A percentile compares a stretch with the other conserved stretches of the same genome.
Conservation (phyloP, 2,329 filamentous ascomycete species). For the Rhynchosporium agropyri region DNA sequence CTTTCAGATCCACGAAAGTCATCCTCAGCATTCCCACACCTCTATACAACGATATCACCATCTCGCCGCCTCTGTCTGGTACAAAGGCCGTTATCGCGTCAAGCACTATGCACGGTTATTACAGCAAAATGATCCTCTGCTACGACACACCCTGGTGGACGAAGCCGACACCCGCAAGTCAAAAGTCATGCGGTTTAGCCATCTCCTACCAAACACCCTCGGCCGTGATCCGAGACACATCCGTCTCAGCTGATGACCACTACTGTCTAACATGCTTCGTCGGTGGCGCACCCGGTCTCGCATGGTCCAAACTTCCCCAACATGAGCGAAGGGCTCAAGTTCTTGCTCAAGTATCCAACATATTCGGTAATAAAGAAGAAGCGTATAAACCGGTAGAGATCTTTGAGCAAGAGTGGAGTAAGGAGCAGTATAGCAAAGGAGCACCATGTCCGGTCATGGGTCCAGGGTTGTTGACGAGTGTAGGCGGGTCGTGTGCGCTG, state of each 20-base stretch:
- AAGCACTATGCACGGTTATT: slow-evolving; percentile 47
- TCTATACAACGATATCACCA: slow-evolving; percentile 49
- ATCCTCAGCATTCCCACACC: slow-evolving; percentile 55
- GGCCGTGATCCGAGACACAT: slow-evolving; percentile 47
- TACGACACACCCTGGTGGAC: slow-evolving; percentile 26
- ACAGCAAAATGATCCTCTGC: slow-evolving; percentile 47
- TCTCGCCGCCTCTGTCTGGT: slow-evolving; percentile 49
- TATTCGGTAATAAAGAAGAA: slow-evolving; percentile 17
- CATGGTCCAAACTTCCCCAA: slow-evolving; percentile 21
- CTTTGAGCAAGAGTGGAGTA: slow-evolving; percentile 32
- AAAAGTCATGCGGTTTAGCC: slow-evolving; percentile 45
- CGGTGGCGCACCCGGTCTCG: slow-evolving; percentile 13
- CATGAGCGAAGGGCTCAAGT: slow-evolving; percentile 22
- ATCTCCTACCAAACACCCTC: slow-evolving; percentile 46
- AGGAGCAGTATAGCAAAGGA: slow-evolving; percentile 41
- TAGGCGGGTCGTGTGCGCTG: slow-evolving; percentile 33
- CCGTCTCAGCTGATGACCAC: slow-evolving; percentile 46
- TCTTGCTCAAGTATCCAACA: slow-evolving; percentile 18
- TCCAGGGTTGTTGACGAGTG: slow-evolving; percentile 39
- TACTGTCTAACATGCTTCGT: slow-evolving; percentile 25
- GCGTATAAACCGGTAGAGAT: slow-evolving; percentile 26
- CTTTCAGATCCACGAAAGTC: slow-evolving; percentile 40
- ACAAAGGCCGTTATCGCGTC: slow-evolving; percentile 44
- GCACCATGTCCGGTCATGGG: slow-evolving; percentile 43
- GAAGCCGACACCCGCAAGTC: neutral